Base-by-base conservation (phyloP, 345 rosid genomes). In the Citropsis articulata region DNA sequence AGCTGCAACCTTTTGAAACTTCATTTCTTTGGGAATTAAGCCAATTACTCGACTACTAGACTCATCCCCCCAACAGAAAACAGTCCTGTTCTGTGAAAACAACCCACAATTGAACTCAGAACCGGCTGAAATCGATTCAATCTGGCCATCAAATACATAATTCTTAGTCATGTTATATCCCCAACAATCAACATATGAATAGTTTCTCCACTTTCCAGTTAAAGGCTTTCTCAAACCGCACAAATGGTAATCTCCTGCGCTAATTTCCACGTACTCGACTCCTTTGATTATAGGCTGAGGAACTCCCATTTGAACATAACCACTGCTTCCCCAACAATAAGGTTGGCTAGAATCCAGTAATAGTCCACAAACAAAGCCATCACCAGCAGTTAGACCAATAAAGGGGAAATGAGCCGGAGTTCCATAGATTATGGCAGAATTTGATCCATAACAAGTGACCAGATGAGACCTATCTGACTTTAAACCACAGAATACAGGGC, bases 291-390 rank as follows among this genome's bases (percentile, higher is more conserved):
- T 96, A 45, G 99, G 99, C 79, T 92, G 99, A 87, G 99, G 99
- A 81, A 93, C 97, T 30, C 99, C 98, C 94, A 93, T 90, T 84
- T 90, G 87, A 38, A 96, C 87, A 81, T 92, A 96, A n/a, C 88
- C 86, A 78, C 95, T 96, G 77, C 87, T 94, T 82, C 99, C 99
- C 99, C 99, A 96, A 77, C 99, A 96, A 75, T 96, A 96, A 18
- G 99, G 99, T 69, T 92, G 95, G 75, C 83, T 91, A 64, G 99
- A 92, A 63, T 83, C 92, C 94, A 91, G 82, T 33, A 96, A 81
- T 75, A 96, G 91, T 62, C 99, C 99, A 78, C 99, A 94, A 65
- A 92, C 87, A 80, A 96, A 96, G 73, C 98, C 97, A 79, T 92
- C 97, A 3, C 99, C 99, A 56, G 97, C 99, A 9, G 98, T 92